Conservation (phyloP, 805 yeast species). For the Cyberlindnera misumaiensis region DNA sequence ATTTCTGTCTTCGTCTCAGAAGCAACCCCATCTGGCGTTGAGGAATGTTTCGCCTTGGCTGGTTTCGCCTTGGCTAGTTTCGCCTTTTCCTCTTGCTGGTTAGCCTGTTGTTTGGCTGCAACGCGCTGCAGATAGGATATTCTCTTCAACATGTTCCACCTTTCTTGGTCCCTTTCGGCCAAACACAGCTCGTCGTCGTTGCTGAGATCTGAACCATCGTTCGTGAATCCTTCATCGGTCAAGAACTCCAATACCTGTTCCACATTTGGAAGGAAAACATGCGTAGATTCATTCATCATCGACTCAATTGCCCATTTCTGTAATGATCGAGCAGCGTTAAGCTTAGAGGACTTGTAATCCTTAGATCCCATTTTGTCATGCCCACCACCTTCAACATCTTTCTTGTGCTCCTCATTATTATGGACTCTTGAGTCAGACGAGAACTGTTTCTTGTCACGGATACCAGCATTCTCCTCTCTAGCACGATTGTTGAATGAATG, state of each 20-base stretch:
- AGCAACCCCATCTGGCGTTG: neutral
- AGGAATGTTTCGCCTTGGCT: constrained; percentile 4
- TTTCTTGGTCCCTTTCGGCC: constrained; percentile 41
- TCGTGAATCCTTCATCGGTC: constrained; percentile 32
- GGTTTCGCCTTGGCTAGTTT: constrained; percentile 25
- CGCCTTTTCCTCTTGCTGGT: constrained; percentile 32
- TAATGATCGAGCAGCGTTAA: constrained; percentile 49
- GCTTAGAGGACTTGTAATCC: constrained; percentile 41
- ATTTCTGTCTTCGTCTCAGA: constrained; percentile 4
- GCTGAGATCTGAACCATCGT: constrained; percentile 25
- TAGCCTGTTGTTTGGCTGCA: constrained; percentile 42
- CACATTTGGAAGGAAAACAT: constrained; percentile 46
- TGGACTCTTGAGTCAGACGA: constrained; percentile 80
- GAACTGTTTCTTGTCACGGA: constrained; percentile 73
- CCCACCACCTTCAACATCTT: constrained; percentile 76
- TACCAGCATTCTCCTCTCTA: constrained; percentile 80
- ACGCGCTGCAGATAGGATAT: constrained; percentile 64
- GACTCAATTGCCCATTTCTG: constrained; percentile 48
- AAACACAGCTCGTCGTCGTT: constrained; percentile 33
- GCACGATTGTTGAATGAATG: constrained; percentile 82
- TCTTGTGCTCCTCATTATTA: constrained; percentile 53
- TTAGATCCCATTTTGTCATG: constrained; percentile 49
- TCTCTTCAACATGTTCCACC: constrained; percentile 68
- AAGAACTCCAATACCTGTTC: constrained; percentile 54
- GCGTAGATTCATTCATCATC: constrained; percentile 26